Evolutionary conservation across 1,284 basidiomycete genomes (phyloP).

Genomic region (Anthracocystis walkeri): DNA sequence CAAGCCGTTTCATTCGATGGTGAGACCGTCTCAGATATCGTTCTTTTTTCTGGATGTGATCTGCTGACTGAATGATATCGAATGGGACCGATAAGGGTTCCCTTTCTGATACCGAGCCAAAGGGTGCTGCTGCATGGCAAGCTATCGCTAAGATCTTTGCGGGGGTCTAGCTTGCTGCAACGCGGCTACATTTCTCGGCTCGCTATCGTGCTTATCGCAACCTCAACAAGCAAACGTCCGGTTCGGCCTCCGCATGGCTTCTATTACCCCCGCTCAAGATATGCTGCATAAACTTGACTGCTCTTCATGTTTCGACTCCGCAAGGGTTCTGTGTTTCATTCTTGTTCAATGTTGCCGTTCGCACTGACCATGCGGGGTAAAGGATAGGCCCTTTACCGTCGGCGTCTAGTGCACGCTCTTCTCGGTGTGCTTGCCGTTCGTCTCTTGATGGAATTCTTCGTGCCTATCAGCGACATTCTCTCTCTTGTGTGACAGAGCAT

Average conservation of each 20-base stretch:
- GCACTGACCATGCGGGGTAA: conserved; percentile 9
- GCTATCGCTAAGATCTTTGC: neutral
- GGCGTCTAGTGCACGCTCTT: neutral
- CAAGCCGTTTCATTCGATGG: too few species aligned
- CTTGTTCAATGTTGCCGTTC: neutral
- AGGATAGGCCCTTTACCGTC: neutral
- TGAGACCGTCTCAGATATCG: neutral
- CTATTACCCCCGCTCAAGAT: neutral
- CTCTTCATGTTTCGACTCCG: neutral
- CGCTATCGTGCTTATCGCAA: conserved; percentile 9
- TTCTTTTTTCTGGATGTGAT: conserved; percentile 4
- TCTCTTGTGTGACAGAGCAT: neutral
- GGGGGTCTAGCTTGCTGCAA: conserved; percentile 1
- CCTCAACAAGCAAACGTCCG: neutral
- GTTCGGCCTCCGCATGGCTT: neutral
- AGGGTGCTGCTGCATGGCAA: too few species aligned
- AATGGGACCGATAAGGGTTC: neutral
- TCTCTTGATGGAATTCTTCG: too few species aligned
- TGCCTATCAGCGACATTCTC: neutral
- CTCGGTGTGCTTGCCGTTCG: neutral
- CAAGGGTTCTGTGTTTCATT: neutral
- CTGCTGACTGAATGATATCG: neutral
- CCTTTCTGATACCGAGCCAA: neutral
- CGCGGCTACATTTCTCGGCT: neutral
- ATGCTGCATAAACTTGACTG: neutral